phyloP scores from a whole-genome alignment of 192 early-diverging fungal species.

The Podila minutissima region DNA sequence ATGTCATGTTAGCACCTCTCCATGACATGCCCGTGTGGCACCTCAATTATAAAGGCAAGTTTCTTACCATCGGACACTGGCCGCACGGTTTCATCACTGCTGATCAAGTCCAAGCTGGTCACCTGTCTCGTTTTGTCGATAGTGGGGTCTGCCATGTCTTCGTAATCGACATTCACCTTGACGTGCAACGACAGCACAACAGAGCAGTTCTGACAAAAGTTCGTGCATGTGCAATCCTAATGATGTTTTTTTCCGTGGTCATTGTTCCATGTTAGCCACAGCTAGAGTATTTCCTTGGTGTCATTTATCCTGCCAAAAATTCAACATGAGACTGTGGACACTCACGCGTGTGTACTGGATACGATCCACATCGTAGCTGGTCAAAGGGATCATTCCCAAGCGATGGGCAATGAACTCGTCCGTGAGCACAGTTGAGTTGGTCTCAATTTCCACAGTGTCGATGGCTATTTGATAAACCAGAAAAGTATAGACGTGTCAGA shows the following conservation, averaged over 20 bases:
- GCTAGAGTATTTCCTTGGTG: not conserved
- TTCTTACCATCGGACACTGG: constrained; percentile 69
- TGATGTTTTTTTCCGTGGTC: not conserved
- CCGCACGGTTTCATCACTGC: constrained; percentile 73
- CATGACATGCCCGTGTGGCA: not conserved
- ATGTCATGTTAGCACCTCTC: not conserved
- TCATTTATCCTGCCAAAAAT: not conserved
- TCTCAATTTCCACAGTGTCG: constrained; percentile 95
- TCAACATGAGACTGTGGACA: not conserved
- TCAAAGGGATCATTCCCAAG: constrained; percentile 92
- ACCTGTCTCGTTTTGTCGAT: constrained; percentile 80
- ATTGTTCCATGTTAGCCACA: not conserved
- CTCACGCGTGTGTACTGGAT: constrained; percentile 83
- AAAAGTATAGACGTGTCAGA: not conserved
- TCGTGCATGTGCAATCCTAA: constrained; percentile 77
- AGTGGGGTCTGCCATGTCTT: constrained; percentile 47
- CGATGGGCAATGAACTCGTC: constrained; percentile 98
- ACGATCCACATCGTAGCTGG: constrained; percentile 78
- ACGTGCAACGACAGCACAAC: constrained; percentile 90
- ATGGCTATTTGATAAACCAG: constrained; percentile 69
- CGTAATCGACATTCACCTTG: constrained; percentile 74
- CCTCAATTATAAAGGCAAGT: too few species aligned
- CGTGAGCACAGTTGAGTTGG: constrained; percentile 91
- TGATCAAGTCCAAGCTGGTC: constrained; percentile 83
- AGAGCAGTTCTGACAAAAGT: constrained; percentile 91